phyloP scores from a whole-genome alignment of 345 rosid genomes.

The Gossypium arboreum region DNA sequence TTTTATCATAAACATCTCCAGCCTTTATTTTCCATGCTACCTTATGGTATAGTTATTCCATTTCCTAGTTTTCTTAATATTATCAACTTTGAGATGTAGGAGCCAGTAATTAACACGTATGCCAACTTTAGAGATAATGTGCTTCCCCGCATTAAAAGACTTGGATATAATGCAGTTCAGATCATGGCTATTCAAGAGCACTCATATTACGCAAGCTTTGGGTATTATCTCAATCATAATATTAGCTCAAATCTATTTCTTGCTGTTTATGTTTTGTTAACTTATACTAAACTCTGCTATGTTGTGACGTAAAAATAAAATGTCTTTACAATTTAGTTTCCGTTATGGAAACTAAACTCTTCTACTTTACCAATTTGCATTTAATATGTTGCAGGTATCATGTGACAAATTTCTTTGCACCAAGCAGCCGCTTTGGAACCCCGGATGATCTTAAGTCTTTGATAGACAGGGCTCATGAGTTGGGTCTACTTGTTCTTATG shows the following conservation, averaged over 20 bases:
- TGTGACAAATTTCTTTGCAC: constrained; percentile 92
- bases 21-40: background rate
- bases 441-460: constrained; percentile 95
- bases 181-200: constrained; percentile 99
- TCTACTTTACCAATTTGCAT: constrained; percentile 21
- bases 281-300: background rate
- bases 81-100: constrained; percentile 48
- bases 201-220: constrained; percentile 95
- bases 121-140: constrained; percentile 89
- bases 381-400: constrained; percentile 69
- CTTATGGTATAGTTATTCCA: background rate
- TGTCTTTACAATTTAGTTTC: background rate
- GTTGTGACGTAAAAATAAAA: background rate
- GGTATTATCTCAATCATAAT: constrained; percentile 42
- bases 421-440: constrained; percentile 96
- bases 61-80: constrained; percentile 14
- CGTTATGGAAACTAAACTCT: constrained; percentile 4
- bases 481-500: constrained; percentile 93
- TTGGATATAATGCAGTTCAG: constrained; percentile 96
- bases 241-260: background rate
- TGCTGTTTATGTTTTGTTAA: background rate
- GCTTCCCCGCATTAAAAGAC: constrained; percentile 90
- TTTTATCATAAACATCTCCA: background rate
- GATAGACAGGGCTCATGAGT: constrained; percentile 92
- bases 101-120: constrained; percentile 78